Conservation (phyloP, 495 filamentous ascomycete species). For the Amniculicola lignicola region DNA sequence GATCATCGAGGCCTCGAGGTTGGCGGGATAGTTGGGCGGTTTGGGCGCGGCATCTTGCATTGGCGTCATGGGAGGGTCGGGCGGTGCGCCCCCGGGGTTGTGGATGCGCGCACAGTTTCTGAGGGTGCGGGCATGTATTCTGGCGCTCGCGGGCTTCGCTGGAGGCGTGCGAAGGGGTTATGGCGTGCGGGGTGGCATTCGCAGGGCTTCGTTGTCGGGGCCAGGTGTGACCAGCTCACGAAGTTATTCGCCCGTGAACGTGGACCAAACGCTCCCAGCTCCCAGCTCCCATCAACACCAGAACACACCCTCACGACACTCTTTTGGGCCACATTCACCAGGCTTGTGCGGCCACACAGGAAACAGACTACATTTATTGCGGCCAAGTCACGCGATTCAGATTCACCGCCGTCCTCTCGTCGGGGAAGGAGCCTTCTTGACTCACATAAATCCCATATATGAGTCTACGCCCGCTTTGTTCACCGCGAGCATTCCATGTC, state of each 20-base stretch:
- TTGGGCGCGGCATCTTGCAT: constrained; percentile 59
- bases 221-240: no score
- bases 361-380: no score
- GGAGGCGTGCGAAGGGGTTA: not conserved
- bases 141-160: not conserved
- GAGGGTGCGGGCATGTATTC: constrained; percentile 26
- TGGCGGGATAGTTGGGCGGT: constrained; percentile 59
- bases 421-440: no score
- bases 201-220: no score
- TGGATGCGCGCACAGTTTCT: constrained; percentile 21
- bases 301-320: not conserved
- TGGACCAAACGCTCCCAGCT: not conserved
- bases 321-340: not conserved
- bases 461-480: constrained; percentile 16
- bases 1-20: constrained; percentile 51
- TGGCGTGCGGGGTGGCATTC: not conserved
- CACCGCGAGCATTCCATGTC: constrained; percentile 8
- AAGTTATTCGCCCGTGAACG: no score
- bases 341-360: no score
- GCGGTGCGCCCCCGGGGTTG: constrained; percentile 22
- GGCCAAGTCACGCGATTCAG: no score
- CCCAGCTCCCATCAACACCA: not conserved
- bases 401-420: no score
- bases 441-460: constrained; percentile 24
- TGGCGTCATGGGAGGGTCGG: constrained; percentile 55